Base-by-base conservation (phyloP, 2,329 filamentous ascomycete species). In the Huntiella omanensis region DNA sequence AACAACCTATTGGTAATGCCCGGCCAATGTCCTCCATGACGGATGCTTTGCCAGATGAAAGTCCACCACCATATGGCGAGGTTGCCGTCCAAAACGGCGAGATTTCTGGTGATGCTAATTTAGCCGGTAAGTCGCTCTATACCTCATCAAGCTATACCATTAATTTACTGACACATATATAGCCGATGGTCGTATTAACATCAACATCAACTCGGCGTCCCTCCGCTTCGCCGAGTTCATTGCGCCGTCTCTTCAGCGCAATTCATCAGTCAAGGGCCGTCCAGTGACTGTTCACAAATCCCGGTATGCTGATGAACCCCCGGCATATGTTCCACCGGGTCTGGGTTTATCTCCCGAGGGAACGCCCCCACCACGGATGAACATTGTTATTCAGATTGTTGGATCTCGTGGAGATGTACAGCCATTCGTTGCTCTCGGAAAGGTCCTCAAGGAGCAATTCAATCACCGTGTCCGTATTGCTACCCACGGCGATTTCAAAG, bases 121-220 rank as follows among this genome's bases (percentile, higher is more conserved):
- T 81, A 19, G 75, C 70, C 41, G 64, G 72, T 74, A 52, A 34
- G 54, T 34, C 10, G 36, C 6, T 10, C 34, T n/a, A 5, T 22
- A 5, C 11, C 13, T 28, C 19, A 8, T 32, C 22, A 15, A 28
- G 2, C 36, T n/a, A 15, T 12, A 19, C 11, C 6, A 6, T 32
- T 11, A 8, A n/a, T 42, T 4, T 37, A 16, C 43, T 49, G 41
- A 49, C 16, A 35, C 16, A 2, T 12, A 13, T 16, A 16, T 45
- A 76, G 81, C 73, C 50, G 80, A 87, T 62, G 83, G 83, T 17
- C 75, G 84, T 56, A 70, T 91, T 54, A 77, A 85, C 56, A 85
- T 91, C 63, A 78, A 77, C 51, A 83, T 91, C 61, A 77, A 80
- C 56, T 78, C 85, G 58, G 78, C 75, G 53, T 77, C 69, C 46